Evolutionary conservation across 768 basidiomycete species (phyloP), one percentile per base, ranked within the genome.

Genomic region (Tulasnella sp.): DNA sequence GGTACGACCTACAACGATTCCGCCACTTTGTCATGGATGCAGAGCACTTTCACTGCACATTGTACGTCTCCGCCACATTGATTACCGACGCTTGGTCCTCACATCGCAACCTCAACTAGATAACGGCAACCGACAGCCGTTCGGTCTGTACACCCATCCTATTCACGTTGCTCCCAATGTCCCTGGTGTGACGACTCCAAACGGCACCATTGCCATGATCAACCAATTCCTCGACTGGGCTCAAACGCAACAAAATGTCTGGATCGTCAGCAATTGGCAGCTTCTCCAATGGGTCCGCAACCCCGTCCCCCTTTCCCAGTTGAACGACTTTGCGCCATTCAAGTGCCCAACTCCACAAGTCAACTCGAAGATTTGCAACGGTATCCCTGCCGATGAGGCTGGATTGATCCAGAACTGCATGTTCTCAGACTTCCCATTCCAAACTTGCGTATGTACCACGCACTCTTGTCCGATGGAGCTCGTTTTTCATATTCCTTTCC

Each of bases 171-270:
- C 91, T 52, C 89, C 89, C 76, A 64, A 64, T 17, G 58, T 64
- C 31, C 58, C 58, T 1, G 58, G 58, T 64, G 58, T 64, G 9
- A 31, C 83, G 19, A 82, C 85, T 4, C 82, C 84, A 3, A 85
- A 84, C 68, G 86, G 86, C 2, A 90, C 89, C 4, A 90, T 93
- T 79, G 80, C 85, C 37, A 93, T 93, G 91, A 88, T 94, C 81
- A 93, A 93, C 80, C 80, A 85, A 25, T 93, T 92, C 85, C 84
- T 93, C 42, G 92, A 93, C 82, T 94, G 92, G 92, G 91, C 89
- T 0, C 93, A 94, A 80, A 78, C 86, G 78, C 89, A 91, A 80
- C 85, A 85, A 69, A 86, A 93, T 81, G 91, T 91, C 0, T 91
- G 91, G 91, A 90, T 93, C 76, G 90, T 93, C 11, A 89, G 89